Evolutionary conservation across 2,329 filamentous ascomycete species (phyloP), one percentile per base, ranked within the genome.

Genomic region (Diaporthe vaccinii): DNA sequence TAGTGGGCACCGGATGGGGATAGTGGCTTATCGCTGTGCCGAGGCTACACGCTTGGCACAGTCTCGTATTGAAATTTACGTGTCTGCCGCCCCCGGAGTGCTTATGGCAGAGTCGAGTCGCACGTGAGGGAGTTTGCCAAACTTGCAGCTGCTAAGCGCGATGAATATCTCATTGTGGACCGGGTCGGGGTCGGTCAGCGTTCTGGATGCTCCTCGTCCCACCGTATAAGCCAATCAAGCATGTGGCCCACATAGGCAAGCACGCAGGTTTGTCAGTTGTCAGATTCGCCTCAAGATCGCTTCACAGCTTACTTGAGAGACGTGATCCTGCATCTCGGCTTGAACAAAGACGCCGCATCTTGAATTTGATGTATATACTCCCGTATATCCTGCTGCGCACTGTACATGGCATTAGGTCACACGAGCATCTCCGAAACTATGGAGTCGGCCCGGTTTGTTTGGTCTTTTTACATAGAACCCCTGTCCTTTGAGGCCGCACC

Each of bases 371-470:
- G 41, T 22, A 7, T 15, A 1, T 44, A 34, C 28, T 3, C 2
- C 22, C 12, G 3, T 1, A 34, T 34, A 6, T 31, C 28, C 17
- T 34, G 25, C 25, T 31, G 25, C 20, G n/a, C 25, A n/a, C 22
- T 17, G 28, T 10, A 34, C 14, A 57, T 22, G 20, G 31, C 20
- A 41, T 39, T 12, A 3, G 36, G 59, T 62, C 39, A 36, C 44
- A n/a, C 14, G 41, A 49, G 6, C 62, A 36, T 36, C 31, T 51
- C 31, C 46, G 62, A 68, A 68, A 68, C 62, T 12, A 68, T 68
- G 62, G 28, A 68, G 46, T 68, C 62, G 62, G 62, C 28, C 62
- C 62, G 62, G 44, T 25, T 51, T 51, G 31, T n/a, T 36, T 22
- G 28, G 61, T 65, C 28, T 46, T n/a, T 20, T 6, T 44, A 14